Conservation (phyloP, 2,329 filamentous ascomycete species). For the Stemphylium vesicarium region DNA sequence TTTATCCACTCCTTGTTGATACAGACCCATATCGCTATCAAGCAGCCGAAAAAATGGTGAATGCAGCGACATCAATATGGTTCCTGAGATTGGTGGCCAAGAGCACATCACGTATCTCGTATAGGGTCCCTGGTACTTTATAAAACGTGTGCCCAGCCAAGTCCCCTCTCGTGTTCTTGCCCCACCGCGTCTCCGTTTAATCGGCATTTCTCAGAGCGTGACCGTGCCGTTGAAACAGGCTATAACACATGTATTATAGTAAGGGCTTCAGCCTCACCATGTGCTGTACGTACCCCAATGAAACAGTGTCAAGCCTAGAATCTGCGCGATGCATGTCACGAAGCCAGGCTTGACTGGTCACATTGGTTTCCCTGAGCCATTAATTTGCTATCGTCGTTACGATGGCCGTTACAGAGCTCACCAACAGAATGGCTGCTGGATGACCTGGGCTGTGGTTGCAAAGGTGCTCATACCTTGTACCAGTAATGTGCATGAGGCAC, state of each 20-base stretch:
- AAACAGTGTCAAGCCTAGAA: conserved; percentile 3
- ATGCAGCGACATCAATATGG: too few relatives aligned
- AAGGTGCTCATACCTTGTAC: not conserved
- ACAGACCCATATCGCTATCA: too few relatives aligned
- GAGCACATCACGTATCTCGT: too few relatives aligned
- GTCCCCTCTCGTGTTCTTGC: conserved; percentile 7
- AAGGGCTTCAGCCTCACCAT: conserved; percentile 13
- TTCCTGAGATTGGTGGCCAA: too few relatives aligned
- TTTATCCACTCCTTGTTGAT: not conserved
- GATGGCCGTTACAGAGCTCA: conserved; percentile 7
- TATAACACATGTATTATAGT: conserved; percentile 22
- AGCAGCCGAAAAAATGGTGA: too few relatives aligned
- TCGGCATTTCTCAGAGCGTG: conserved; percentile 14
- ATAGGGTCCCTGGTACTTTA: too few relatives aligned
- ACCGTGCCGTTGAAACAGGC: conserved; percentile 31
- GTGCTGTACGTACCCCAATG: conserved; percentile 7
- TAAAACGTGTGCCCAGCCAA: conserved; percentile 6
- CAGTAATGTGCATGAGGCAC: conserved; percentile 5
- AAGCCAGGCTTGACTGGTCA: not conserved
- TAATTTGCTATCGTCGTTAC: conserved; percentile 10
- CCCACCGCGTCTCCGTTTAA: conserved; percentile 19
- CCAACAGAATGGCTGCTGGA: not conserved
- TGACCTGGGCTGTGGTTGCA: not conserved
- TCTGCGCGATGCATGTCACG: not conserved
- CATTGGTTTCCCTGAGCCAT: not conserved